Conservation (phyloP, 176 grass and related monocot species). For the Avena insularis region DNA sequence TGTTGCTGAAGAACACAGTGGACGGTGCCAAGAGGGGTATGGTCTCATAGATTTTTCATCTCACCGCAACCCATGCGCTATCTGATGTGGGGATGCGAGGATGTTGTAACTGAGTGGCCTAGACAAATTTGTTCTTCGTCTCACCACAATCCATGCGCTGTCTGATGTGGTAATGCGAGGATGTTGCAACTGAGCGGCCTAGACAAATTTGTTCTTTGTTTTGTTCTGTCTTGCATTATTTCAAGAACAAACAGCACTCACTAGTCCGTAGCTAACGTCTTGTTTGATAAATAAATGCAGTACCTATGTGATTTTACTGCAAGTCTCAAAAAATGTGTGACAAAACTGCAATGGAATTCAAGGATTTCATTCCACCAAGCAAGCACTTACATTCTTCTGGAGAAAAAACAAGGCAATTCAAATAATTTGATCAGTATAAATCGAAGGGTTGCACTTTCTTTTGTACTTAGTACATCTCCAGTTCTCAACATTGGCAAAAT, state of each 20-base stretch:
- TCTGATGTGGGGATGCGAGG: neutral
- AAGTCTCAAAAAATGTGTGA: neutral
- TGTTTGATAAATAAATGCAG: constrained; percentile 35
- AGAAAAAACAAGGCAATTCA: neutral
- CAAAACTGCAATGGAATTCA: neutral
- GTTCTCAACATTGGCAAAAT: neutral
- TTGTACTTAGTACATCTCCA: neutral
- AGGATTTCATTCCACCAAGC: neutral
- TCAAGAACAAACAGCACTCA: neutral
- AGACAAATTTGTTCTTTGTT: constrained; percentile 17
- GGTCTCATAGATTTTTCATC: constrained; percentile 33
- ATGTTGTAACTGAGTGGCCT: neutral
- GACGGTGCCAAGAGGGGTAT: constrained; percentile 68
- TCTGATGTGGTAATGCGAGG: neutral
- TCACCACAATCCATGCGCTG: neutral
- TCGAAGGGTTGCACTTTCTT: neutral
- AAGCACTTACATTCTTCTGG: neutral
- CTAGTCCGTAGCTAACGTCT: neutral
- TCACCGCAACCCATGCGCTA: neutral
- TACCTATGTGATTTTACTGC: neutral
- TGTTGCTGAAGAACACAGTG: constrained; percentile 93
- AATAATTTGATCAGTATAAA: constrained; percentile 4
- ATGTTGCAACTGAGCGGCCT: constrained; percentile 3
- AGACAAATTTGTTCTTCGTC: constrained; percentile 25
- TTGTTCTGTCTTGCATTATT: neutral